Conservation (phyloP, 129 eudicot genomes). For the Deinandra increscens region DNA sequence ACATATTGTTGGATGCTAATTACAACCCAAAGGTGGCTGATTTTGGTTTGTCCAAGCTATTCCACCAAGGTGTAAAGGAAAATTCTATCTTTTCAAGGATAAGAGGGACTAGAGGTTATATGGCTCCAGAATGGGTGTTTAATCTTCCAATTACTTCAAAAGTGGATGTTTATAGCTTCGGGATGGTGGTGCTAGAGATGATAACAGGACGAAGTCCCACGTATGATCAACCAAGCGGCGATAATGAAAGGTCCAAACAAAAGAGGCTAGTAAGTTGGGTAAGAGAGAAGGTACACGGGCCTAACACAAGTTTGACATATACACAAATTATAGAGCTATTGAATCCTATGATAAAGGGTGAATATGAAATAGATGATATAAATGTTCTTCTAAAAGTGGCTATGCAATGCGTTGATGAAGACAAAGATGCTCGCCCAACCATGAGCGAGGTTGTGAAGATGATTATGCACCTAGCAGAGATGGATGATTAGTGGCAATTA, state of each 20-base stretch:
- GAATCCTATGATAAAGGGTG: constrained; percentile 13
- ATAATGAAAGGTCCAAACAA: neutral
- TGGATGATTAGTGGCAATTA: neutral
- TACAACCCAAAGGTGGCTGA: neutral
- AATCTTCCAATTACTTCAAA: constrained; percentile 27
- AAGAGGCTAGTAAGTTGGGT: constrained; percentile 25
- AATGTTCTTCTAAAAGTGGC: neutral
- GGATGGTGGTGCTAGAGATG: constrained; percentile 13
- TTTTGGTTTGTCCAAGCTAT: no score
- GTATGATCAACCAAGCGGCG: constrained; percentile 3
- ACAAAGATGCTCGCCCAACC: no score
- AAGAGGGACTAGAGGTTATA: constrained; percentile 28
- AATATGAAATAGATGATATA: constrained; percentile 14
- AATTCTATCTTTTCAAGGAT: neutral
- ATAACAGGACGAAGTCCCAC: no score
- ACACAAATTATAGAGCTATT: constrained; percentile 8
- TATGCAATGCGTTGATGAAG: no score
- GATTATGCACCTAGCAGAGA: neutral
- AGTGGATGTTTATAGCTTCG: constrained; percentile 26
- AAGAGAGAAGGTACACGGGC: constrained; percentile 8
- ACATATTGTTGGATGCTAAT: constrained; percentile 1
- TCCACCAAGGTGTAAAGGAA: no score
- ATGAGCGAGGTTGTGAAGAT: no score
- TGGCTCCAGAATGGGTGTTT: constrained; percentile 2
- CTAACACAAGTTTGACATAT: neutral